Conservation (phyloP, 2,329 filamentous ascomycete genomes). For the Aspergillus sp. region DNA sequence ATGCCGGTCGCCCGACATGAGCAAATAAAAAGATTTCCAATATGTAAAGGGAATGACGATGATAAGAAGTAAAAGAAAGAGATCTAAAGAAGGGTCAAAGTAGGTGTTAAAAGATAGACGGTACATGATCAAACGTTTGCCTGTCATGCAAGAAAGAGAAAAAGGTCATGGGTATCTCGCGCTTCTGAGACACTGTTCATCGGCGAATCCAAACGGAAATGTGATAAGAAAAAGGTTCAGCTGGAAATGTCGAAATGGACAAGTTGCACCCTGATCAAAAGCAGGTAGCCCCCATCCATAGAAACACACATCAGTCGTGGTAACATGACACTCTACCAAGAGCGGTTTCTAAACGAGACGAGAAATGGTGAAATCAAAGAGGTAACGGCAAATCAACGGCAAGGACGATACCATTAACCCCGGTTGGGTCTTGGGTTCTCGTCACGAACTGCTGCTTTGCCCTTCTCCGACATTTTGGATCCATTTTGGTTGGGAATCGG, state of each 20-base stretch:
- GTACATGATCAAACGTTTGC: slow-evolving; percentile 10
- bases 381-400: slow-evolving; percentile 1
- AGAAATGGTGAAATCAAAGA: slow-evolving; percentile 8
- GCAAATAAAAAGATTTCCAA: neutral
- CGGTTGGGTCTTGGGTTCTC: neutral
- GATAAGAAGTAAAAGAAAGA: neutral
- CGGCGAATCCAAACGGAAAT: slow-evolving; percentile 4
- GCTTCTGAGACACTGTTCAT: slow-evolving; percentile 1
- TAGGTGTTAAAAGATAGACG: slow-evolving; percentile 8
- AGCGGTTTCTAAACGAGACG: slow-evolving; percentile 7
- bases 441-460: slow-evolving; percentile 14
- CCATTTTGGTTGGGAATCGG: slow-evolving; percentile 16
- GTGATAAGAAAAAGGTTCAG: neutral
- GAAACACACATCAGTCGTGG: slow-evolving; percentile 27
- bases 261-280: slow-evolving; percentile 8
- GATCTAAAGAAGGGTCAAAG: slow-evolving; percentile 8
- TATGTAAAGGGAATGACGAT: neutral
- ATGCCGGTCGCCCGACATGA: too few species aligned
- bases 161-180: slow-evolving; percentile 1
- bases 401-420: neutral
- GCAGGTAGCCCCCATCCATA: slow-evolving; percentile 13
- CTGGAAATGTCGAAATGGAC: slow-evolving; percentile 6
- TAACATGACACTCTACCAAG: slow-evolving; percentile 22
- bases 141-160: slow-evolving; percentile 7
- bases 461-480: slow-evolving; percentile 15